Conservation (phyloP, 2,329 filamentous ascomycete species). For the Stachybotrys echinatus region DNA sequence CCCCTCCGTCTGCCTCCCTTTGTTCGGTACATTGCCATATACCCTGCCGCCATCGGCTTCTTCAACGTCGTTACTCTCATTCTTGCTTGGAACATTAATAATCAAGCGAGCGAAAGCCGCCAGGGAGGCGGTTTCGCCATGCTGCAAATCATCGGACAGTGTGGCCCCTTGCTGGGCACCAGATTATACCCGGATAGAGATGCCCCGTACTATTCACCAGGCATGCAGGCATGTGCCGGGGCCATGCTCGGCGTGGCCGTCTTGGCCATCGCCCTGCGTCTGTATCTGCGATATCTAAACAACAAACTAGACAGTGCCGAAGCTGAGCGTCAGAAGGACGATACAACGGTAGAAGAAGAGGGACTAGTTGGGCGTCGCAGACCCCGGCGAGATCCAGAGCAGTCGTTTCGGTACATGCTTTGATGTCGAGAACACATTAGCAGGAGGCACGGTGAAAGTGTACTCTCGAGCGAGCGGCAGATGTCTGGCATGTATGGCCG, state of each 20-base stretch:
- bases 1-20: conserved; percentile 34
- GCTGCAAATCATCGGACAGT: conserved; percentile 76
- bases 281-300: conserved; percentile 50
- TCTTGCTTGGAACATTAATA: conserved; percentile 86
- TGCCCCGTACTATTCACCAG: conserved; percentile 55
- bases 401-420: conserved; percentile 42
- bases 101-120: conserved; percentile 63
- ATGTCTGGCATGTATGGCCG: not conserved
- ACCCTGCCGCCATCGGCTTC: conserved; percentile 74
- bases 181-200: conserved; percentile 57
- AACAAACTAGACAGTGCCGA: conserved; percentile 31
- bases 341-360: conserved; percentile 29
- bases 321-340: conserved; percentile 13
- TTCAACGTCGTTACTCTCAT: conserved; percentile 80
- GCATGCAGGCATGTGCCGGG: conserved; percentile 57
- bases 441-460: too few species aligned
- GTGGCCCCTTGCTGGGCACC: conserved; percentile 67
- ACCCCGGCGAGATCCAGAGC: conserved; percentile 12
- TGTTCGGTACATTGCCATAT: conserved; percentile 68
- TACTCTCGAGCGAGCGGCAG: too few species aligned
- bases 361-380: conserved; percentile 28
- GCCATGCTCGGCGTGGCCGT: conserved; percentile 59
- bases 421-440: conserved; percentile 16
- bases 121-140: conserved; percentile 75
- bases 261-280: conserved; percentile 48